These are phyloP conservation scores for Hypoxylon sp. DNA, from an alignment of 2,329 filamentous ascomycete genomes.

Conservation along the genomic window DNA sequence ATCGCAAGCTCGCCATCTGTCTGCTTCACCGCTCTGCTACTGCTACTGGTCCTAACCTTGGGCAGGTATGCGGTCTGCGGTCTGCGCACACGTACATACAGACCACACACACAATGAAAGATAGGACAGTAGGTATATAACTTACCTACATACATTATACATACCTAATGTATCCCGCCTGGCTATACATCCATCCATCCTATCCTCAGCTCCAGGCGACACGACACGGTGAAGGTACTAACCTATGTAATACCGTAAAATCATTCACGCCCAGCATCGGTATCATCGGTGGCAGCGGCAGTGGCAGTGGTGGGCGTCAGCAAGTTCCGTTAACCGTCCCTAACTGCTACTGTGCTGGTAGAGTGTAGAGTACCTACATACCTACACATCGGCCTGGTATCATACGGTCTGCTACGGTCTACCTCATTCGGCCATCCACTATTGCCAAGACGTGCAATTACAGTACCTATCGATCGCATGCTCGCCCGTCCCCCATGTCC, in stretches of 20 bases:
- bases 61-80: conserved; percentile 9
- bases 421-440: conserved; percentile 39
- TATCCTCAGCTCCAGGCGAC: conserved; percentile 19
- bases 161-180: not conserved
- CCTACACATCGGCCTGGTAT: conserved; percentile 4
- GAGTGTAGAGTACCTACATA: not conserved
- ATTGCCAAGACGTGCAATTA: conserved; percentile 40
- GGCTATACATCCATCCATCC: conserved; percentile 11
- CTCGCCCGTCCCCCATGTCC: conserved; percentile 21
- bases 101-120: not conserved
- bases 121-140: conserved; percentile 3
- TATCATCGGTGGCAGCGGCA: conserved; percentile 5
- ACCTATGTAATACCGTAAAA: conserved; percentile 35
- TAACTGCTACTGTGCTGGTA: conserved; percentile 1
- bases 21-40: conserved; percentile 27
- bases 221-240: conserved; percentile 31
- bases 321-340: conserved; percentile 33
- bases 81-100: conserved; percentile 15
- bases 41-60: conserved; percentile 22
- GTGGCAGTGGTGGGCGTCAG: conserved; percentile 16
- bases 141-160: conserved; percentile 17
- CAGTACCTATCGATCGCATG: conserved; percentile 43
- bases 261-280: conserved; percentile 15
- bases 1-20: conserved; percentile 32
- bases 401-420: conserved; percentile 26